Evolutionary conservation across 768 basidiomycete genomes (phyloP), one percentile per base, ranked within the genome.

Genomic region (Pholiota microspora): DNA sequence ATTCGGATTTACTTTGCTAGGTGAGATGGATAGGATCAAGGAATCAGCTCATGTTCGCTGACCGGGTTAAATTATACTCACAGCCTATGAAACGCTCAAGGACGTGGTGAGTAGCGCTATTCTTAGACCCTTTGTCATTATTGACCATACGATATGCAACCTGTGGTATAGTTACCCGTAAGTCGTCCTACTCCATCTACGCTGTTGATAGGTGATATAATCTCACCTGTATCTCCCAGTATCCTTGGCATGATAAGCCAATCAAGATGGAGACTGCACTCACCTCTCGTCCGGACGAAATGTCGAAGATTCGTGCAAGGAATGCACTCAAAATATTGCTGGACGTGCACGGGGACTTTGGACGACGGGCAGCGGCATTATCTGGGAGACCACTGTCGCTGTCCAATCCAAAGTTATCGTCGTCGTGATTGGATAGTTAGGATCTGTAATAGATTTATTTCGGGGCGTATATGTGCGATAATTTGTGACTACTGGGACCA

Each of bases 311-410:
- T 38, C 83, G 97, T 51, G 96, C 97, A 16, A 81, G 96, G 54
- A 98, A 98, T 76, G 96, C 94, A 12, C 81, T 99, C 64, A 94
- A 94, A 71, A 93, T 94, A 56, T 70, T 94, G 58, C 73, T 94
- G 66, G 93, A 94, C 63, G 88, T 92, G 34, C 91, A 92, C 70
- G 89, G 90, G n/a, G 90, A 94, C 68, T 89, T 93, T 73, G 88
- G 88, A 23, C 77, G 83, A 47, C 78, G 82, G 40, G 81, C 79
- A 13, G 74, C 76, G 24, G 69, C 69, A 25, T 61, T 59, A 45
- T 70, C 73, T 36, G 72, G 69, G 55, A 64, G 67, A 45, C 72
- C 74, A 32, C 60, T 77, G 56, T 73, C 74, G 15, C 53, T 79
- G 58, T 66, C 72, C 32, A 70, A 73, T 55, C 75, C 75, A 49